Base-by-base conservation (phyloP, 1,284 basidiomycete genomes). In the Leccinum angustisporum region DNA sequence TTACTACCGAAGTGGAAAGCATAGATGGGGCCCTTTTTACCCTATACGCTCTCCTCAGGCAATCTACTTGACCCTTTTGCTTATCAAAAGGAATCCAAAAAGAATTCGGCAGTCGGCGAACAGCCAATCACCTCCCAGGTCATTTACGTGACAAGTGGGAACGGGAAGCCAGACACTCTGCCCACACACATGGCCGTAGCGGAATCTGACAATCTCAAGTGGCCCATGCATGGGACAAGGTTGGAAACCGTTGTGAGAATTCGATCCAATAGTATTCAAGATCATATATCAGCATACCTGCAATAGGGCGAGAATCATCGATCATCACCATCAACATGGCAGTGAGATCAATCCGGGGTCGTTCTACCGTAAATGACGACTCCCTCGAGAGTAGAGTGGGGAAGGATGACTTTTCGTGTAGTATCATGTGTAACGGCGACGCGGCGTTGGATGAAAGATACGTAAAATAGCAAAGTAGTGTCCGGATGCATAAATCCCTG, bases 121-220 rank as follows among this genome's bases (percentile, higher is more conserved):
- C 27, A 27, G 27, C 27, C 27, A 27, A 7, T 27, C 27, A 27
- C 27, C 27, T 27, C 27, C 27, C 27, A 27, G 27, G 25, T 25
- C 25, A 25, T 25, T 4, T 25, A 25, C 25, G 25, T 25, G 25
- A 25, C 25, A 25, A 25, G 25, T 25, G 25, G 25, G 25, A 25
- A 25, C 4, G 25, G 25, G 25, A 25, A 25, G 25, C 25, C 3
- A 25, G 25, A 25, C 25, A 25, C 25, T 5, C 6, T 5, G 27
- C 27, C 27, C 27, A 27, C 27, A 27, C 27, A 27, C 27, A 27
- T 27, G 27, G 27, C 27, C 27, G 27, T 67, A 53, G 63, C 61
- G 40, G 81, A 82, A 68, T 75, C 80, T 54, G 86, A 87, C 67
- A 79, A 81, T 63, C 67, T 86, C 65, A 88, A 88, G 72, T 85